Conservation (phyloP, 2,329 filamentous ascomycete species). For the Aureobasidium melanogenum region DNA sequence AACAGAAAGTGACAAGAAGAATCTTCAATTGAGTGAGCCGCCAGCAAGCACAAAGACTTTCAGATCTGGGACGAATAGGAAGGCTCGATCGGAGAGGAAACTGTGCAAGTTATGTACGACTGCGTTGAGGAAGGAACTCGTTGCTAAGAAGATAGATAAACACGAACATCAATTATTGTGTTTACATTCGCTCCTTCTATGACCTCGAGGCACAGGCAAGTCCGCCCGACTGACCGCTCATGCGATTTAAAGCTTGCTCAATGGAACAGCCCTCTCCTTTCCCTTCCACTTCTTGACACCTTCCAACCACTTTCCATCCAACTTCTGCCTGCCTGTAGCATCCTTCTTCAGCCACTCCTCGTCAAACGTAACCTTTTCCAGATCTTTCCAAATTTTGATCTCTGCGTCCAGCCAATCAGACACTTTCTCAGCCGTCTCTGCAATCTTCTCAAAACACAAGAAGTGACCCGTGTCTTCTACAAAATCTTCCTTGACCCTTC, state of each 20-base stretch:
- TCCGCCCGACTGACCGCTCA: background rate
- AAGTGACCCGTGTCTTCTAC: constrained; percentile 65
- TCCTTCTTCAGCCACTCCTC: background rate
- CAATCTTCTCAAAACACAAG: constrained; percentile 71
- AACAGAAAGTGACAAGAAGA: background rate
- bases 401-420: constrained; percentile 29
- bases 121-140: background rate
- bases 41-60: background rate
- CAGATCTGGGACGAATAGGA: background rate
- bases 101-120: background rate
- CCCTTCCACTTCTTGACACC: constrained; percentile 8
- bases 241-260: background rate
- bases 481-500: constrained; percentile 57
- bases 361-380: constrained; percentile 17
- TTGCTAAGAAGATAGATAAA: background rate
- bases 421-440: constrained; percentile 49
- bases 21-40: background rate
- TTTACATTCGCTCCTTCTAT: background rate
- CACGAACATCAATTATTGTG: background rate
- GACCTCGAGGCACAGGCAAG: background rate
- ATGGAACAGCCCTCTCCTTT: background rate
- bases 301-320: constrained; percentile 8
- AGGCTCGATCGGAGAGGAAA: background rate
- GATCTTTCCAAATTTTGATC: constrained; percentile 25
- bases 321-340: background rate